Conservation (phyloP, 2,329 filamentous ascomycete species). For the Fusarium succisae region DNA sequence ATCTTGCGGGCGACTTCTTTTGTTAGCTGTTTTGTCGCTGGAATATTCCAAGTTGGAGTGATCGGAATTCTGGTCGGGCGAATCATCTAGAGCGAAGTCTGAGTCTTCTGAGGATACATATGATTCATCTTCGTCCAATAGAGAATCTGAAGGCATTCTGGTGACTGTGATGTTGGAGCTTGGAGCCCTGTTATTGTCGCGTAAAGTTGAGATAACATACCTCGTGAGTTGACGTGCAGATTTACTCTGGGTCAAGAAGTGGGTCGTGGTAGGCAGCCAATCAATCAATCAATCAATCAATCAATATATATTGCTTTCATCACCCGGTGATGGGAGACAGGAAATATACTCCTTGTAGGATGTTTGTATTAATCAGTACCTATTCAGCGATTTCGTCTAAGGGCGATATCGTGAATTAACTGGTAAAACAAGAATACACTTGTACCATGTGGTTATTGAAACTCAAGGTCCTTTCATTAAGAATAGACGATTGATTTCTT, state of each 20-base stretch:
- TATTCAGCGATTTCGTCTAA: not conserved
- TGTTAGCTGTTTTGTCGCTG: slow-evolving; percentile 40
- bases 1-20: slow-evolving; percentile 31
- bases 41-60: slow-evolving; percentile 61
- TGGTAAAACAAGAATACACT: not conserved
- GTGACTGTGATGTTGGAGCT: not conserved
- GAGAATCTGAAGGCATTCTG: slow-evolving; percentile 56
- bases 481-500: not conserved
- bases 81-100: slow-evolving; percentile 73
- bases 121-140: slow-evolving; percentile 61
- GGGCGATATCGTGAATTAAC: not conserved
- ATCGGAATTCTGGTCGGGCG: slow-evolving; percentile 56
- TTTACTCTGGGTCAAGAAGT: not conserved
- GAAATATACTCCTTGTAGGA: not conserved
- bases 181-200: not conserved
- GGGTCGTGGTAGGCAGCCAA: slow-evolving; percentile 30
- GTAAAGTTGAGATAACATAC: not conserved
- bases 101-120: slow-evolving; percentile 79
- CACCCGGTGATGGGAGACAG: not conserved
- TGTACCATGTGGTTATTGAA: not conserved
- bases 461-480: not conserved
- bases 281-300: slow-evolving; percentile 35
- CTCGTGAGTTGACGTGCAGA: not conserved
- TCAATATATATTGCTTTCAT: slow-evolving; percentile 11
- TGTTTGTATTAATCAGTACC: not conserved